Evolutionary conservation across 352 stramenopile genomes (phyloP).

Genomic region (Globisporangium megalacanthum): DNA sequence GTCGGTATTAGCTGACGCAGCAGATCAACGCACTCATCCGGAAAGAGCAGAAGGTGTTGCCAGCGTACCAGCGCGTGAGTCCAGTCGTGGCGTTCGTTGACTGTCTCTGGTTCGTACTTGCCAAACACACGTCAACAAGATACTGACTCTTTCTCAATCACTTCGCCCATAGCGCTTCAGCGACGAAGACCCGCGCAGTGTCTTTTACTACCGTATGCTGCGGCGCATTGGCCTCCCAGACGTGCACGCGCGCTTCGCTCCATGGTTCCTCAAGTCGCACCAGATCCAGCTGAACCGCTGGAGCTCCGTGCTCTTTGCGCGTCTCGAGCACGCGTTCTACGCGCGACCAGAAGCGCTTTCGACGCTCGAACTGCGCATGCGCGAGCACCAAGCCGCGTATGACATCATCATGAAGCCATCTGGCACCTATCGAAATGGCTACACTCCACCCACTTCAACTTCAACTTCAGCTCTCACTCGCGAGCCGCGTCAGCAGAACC

Average conservation of each 20-base stretch:
- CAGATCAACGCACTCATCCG: constrained; percentile 62
- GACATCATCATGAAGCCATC: constrained; percentile 31
- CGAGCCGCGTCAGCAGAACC: constrained; percentile 47
- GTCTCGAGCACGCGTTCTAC: constrained; percentile 62
- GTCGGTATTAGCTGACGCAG: constrained; percentile 47
- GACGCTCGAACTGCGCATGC: constrained; percentile 62
- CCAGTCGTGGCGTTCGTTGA: not conserved
- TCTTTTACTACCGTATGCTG: constrained; percentile 79
- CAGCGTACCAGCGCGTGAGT: constrained; percentile 43
- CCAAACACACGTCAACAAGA: too few species aligned
- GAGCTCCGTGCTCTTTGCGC: constrained; percentile 59
- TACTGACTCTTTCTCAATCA: too few species aligned
- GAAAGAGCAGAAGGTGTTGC: constrained; percentile 50
- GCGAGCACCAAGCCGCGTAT: constrained; percentile 40
- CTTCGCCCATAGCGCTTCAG: constrained; percentile 33
- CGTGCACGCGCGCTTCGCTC: constrained; percentile 65
- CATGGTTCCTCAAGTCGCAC: constrained; percentile 77
- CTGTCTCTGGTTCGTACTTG: not conserved
- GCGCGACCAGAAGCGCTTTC: constrained; percentile 41
- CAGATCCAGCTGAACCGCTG: constrained; percentile 64
- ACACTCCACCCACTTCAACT: not conserved
- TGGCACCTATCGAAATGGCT: not conserved
- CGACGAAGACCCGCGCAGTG: constrained; percentile 58
- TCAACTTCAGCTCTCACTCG: constrained; percentile 2
- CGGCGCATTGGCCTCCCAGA: constrained; percentile 60